Evolutionary conservation across 1,139 yeast genomes (phyloP).

Genomic region (Candida gigantensis): DNA sequence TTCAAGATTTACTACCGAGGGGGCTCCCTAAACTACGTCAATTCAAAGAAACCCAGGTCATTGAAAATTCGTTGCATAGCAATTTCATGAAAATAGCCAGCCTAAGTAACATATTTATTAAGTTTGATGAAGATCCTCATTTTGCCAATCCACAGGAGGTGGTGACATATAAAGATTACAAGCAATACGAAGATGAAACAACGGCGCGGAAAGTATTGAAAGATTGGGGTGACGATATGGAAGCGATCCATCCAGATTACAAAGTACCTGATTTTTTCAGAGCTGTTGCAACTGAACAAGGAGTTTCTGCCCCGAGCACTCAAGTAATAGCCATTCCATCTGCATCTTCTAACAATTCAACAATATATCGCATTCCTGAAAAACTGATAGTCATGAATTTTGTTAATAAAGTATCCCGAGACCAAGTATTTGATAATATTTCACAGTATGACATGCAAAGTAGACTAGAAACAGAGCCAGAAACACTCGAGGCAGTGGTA

Average conservation of each 20-base stretch:
- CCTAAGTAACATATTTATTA: slow-evolving; percentile 60
- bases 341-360: slow-evolving; percentile 3
- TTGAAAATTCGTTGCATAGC: slow-evolving; percentile 49
- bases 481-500: slow-evolving; percentile 26
- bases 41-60: slow-evolving; percentile 53
- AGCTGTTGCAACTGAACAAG: slow-evolving; percentile 35
- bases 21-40: slow-evolving; percentile 40
- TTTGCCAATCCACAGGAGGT: slow-evolving; percentile 23
- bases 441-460: slow-evolving; percentile 23
- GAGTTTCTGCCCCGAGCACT: slow-evolving; percentile 43
- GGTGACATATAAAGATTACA: slow-evolving; percentile 33
- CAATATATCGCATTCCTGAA: slow-evolving; percentile 70
- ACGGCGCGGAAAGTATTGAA: slow-evolving; percentile 9
- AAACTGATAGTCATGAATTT: slow-evolving; percentile 76
- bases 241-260: slow-evolving; percentile 24
- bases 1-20: slow-evolving; percentile 52
- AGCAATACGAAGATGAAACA: slow-evolving; percentile 25
- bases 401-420: slow-evolving; percentile 47
- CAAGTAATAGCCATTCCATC: slow-evolving; percentile 4
- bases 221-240: slow-evolving; percentile 20
- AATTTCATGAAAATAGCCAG: slow-evolving; percentile 40
- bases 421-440: slow-evolving; percentile 27
- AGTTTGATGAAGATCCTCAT: slow-evolving; percentile 68
- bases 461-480: slow-evolving; percentile 21
- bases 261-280: slow-evolving; percentile 49